A percentile compares a stretch with the other conserved stretches of the same genome.
Conservation (phyloP, 75 land plant genomes). For the Cryptomeria japonica region DNA sequence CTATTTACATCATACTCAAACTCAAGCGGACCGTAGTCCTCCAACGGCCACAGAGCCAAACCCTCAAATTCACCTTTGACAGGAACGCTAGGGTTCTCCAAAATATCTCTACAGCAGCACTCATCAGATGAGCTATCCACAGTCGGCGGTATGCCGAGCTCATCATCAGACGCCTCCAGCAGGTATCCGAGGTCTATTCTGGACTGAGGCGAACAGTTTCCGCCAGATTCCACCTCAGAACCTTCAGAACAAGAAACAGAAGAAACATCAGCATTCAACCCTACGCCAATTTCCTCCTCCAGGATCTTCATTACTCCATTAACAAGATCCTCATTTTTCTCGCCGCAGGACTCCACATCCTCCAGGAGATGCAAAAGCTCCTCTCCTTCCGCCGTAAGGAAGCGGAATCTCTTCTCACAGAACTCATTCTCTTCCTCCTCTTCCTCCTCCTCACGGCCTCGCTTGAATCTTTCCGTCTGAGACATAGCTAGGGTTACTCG, state of each 20-base stretch:
- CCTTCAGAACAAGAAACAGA: neutral
- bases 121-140: neutral
- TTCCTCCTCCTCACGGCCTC: neutral
- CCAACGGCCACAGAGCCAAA: neutral
- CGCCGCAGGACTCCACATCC: neutral
- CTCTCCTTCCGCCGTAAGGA: neutral
- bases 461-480: constrained; percentile 8
- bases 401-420: neutral
- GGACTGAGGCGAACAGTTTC: neutral
- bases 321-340: neutral
- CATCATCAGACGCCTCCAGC: constrained; percentile 15
- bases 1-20: constrained; percentile 1
- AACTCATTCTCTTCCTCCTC: neutral
- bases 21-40: neutral
- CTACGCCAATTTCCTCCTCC: constrained; percentile 4
- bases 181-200: constrained; percentile 5
- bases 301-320: constrained; percentile 5
- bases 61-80: neutral
- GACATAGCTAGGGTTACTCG: neutral
- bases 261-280: too few species aligned
- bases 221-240: neutral
- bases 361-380: constrained; percentile 7
- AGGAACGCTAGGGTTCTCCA: neutral
- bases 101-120: neutral
- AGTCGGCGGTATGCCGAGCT: constrained; percentile 15